phyloP scores from a whole-genome alignment of 169 alveolate genomes.

The Cryptosporidium ubiquitum region DNA sequence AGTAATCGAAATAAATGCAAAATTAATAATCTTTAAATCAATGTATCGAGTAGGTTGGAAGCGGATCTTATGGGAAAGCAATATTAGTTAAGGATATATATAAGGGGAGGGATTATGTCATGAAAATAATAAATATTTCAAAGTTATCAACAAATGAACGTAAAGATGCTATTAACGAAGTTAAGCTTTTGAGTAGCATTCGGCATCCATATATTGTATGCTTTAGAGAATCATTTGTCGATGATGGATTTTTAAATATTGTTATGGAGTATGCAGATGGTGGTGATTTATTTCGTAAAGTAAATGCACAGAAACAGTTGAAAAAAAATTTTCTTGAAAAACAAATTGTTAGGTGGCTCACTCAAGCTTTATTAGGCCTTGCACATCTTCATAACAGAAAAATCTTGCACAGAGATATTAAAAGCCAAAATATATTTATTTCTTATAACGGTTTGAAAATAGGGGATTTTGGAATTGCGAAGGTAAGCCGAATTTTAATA shows the following conservation, averaged over 20 bases:
- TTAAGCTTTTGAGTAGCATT: slow-evolving; percentile 83
- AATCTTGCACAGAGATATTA: slow-evolving; percentile 91
- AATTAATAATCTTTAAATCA: neutral
- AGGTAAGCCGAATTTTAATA: slow-evolving; percentile 70
- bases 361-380: slow-evolving; percentile 85
- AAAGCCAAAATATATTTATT: slow-evolving; percentile 90
- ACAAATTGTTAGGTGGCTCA: slow-evolving; percentile 84
- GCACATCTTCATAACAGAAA: slow-evolving; percentile 86
- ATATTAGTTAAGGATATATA: slow-evolving; percentile 48
- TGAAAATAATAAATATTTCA: slow-evolving; percentile 81
- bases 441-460: slow-evolving; percentile 87
- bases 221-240: slow-evolving; percentile 89
- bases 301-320: slow-evolving; percentile 8
- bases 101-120: slow-evolving; percentile 78
- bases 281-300: slow-evolving; percentile 76
- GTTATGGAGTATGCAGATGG: slow-evolving; percentile 93
- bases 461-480: slow-evolving; percentile 94
- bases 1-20: neutral
- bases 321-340: slow-evolving; percentile 75
- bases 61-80: slow-evolving; percentile 73
- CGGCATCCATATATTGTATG: slow-evolving; percentile 86
- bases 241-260: slow-evolving; percentile 86
- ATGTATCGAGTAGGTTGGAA: slow-evolving; percentile 38
- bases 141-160: slow-evolving; percentile 79
- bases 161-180: slow-evolving; percentile 86